Conservation (phyloP, 257 asterid genomes). For the Solanum acaule region DNA sequence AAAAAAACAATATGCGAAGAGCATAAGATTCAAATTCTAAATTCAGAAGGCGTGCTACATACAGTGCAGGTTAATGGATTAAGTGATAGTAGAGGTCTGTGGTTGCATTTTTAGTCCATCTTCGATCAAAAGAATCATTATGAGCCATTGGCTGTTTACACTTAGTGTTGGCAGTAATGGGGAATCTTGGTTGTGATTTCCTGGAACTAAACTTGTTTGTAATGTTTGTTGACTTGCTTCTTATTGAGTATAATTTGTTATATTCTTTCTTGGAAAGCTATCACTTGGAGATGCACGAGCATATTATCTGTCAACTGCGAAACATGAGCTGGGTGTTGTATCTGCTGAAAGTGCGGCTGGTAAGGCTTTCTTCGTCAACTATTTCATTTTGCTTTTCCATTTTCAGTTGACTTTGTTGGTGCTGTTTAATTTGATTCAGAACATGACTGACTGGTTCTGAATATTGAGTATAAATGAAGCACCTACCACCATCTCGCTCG, state of each 20-base stretch:
- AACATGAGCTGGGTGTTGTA: constrained; percentile 90
- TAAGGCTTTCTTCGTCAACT: constrained; percentile 12
- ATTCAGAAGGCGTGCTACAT: not conserved
- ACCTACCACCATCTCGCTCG: not conserved
- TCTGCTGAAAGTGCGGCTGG: constrained; percentile 86
- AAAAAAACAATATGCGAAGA: not conserved
- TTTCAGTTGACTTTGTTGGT: not conserved
- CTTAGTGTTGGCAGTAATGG: not conserved
- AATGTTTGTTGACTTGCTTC: not conserved
- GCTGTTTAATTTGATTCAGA: not conserved
- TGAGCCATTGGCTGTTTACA: not conserved
- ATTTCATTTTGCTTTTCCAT: not conserved
- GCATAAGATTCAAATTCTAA: not conserved
- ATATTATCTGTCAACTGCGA: constrained; percentile 83
- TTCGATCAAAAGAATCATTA: not conserved
- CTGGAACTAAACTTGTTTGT: not conserved
- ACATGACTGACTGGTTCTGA: not conserved
- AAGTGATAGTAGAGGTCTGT: not conserved
- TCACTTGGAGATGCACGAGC: constrained; percentile 98
- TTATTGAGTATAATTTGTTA: constrained; percentile 5
- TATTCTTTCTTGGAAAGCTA: constrained; percentile 36
- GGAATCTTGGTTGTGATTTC: not conserved
- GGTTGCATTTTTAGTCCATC: not conserved
- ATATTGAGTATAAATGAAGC: not conserved
- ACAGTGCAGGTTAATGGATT: not conserved